Evolutionary conservation across 257 asterid genomes (phyloP).

Genomic region (Solanum pennellii): DNA sequence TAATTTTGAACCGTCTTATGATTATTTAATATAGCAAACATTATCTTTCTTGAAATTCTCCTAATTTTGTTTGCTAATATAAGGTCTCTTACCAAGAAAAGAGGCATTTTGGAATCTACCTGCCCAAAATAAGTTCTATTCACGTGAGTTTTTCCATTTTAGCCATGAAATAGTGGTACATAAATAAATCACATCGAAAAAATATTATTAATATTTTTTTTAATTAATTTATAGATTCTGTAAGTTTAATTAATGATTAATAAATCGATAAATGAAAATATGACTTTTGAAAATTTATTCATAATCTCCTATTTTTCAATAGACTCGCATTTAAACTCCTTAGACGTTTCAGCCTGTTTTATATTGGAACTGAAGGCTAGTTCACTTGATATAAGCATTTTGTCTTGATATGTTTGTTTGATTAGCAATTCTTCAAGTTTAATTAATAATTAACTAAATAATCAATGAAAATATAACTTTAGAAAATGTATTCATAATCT

Average conservation of each 20-base stretch:
- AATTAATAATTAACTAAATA: neutral
- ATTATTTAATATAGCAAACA: neutral
- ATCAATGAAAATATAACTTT: too few relatives aligned
- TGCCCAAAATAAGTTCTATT: neutral
- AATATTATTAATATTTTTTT: too few relatives aligned
- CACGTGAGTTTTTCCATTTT: neutral
- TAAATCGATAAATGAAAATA: neutral
- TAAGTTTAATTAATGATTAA: neutral
- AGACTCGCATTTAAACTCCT: neutral
- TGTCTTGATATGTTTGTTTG: neutral
- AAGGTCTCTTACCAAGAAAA: neutral
- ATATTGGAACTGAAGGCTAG: too few relatives aligned
- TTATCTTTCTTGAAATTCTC: neutral
- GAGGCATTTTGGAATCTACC: neutral
- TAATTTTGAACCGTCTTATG: neutral
- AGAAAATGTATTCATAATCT: neutral
- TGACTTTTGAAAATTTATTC: neutral
- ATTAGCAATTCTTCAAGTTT: too few relatives aligned
- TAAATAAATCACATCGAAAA: neutral
- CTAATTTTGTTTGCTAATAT: neutral
- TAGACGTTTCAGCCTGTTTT: neutral
- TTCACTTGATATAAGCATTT: neutral
- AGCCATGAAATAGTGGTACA: neutral
- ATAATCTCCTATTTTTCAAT: neutral
- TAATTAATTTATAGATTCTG: neutral